Evolutionary conservation across 2,329 filamentous ascomycete genomes (phyloP).

Genomic region (Hypoxylon sp.): DNA sequence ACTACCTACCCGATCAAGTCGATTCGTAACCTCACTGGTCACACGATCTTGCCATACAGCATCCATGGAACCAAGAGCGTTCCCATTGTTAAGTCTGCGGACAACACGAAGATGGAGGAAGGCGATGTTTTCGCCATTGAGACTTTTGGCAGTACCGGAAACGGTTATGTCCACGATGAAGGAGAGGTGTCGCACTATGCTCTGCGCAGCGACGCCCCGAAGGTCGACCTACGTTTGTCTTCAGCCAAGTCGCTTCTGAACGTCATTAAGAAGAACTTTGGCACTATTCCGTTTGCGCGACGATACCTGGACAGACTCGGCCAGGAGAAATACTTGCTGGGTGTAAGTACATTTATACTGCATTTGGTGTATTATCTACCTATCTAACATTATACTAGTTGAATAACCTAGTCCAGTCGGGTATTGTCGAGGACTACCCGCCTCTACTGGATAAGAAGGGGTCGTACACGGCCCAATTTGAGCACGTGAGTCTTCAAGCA

Average conservation of each 20-base stretch:
- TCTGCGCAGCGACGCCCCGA: conserved; percentile 78
- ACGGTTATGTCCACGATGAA: conserved; percentile 88
- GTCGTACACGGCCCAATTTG: conserved; percentile 93
- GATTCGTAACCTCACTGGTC: conserved; percentile 89
- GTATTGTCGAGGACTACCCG: conserved; percentile 91
- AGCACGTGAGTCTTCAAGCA: conserved; percentile 79
- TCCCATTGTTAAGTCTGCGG: conserved; percentile 89
- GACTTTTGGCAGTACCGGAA: conserved; percentile 94
- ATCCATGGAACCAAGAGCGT: conserved; percentile 96
- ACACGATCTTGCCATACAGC: conserved; percentile 89
- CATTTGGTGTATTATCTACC: background rate
- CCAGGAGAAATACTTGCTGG: conserved; percentile 93
- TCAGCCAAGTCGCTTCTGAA: conserved; percentile 89
- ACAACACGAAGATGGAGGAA: conserved; percentile 97
- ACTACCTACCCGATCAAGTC: conserved; percentile 84
- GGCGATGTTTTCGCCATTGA: conserved; percentile 96
- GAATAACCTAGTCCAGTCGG: conserved; percentile 85
- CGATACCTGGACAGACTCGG: conserved; percentile 94
- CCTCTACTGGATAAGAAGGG: conserved; percentile 93
- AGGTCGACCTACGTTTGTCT: conserved; percentile 79
- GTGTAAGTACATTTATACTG: conserved; percentile 69
- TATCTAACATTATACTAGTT: conserved; percentile 67
- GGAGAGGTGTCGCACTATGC: conserved; percentile 94
- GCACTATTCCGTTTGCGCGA: conserved; percentile 90
- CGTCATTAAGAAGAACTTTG: conserved; percentile 96